Evolutionary conservation across 1,284 basidiomycete genomes (phyloP), one percentile per base, ranked within the genome.

Genomic region (Chondrostereum purpureum): DNA sequence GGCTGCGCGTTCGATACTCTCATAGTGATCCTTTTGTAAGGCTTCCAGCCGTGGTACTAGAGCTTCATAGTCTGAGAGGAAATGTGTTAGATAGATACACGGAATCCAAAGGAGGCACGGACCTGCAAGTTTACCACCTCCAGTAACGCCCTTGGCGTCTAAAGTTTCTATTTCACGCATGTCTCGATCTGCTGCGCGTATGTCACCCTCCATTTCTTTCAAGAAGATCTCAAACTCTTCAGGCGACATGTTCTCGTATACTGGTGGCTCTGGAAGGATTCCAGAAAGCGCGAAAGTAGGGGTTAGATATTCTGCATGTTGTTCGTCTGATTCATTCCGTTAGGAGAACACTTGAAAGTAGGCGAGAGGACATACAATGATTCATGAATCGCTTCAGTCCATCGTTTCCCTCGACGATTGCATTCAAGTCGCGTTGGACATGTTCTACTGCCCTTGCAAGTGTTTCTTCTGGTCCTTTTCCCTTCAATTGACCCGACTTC

Each of bases 191-290:
- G 85, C 86, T 27, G 78, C 74, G 16, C 85, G 82, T 44, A 90
- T 78, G 44, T 90, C 88, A 6, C 77, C 75, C 50, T 89, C 88
- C 77, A 90, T 84, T 55, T 90, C 88, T 0, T 72, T 61, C 11
- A 89, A 60, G 44, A 85, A 71, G 0, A 80, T 79, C 35, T 85
- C 83, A 6, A 88, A 65, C 55, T 87, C 86, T 44, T 73, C 72
- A 0, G 73, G 55, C 0, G 78, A 72, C 77, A 88, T 80, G 40
- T 71, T 71, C 46, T 77, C 75, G 49, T 83, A 83, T 19, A 77
- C 59, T 2, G 79, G 74, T 2, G 75, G 63, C 23, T 70, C 67
- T 0, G 67, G 64, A 1, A 75, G 61, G 12, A 77, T 64, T 16
- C 77, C 80, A 5, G 83, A 80, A 35, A 85, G 69, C 2, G 83